Base-by-base conservation (phyloP, 2,329 filamentous ascomycete species). In the Xylariaceae sp. region DNA sequence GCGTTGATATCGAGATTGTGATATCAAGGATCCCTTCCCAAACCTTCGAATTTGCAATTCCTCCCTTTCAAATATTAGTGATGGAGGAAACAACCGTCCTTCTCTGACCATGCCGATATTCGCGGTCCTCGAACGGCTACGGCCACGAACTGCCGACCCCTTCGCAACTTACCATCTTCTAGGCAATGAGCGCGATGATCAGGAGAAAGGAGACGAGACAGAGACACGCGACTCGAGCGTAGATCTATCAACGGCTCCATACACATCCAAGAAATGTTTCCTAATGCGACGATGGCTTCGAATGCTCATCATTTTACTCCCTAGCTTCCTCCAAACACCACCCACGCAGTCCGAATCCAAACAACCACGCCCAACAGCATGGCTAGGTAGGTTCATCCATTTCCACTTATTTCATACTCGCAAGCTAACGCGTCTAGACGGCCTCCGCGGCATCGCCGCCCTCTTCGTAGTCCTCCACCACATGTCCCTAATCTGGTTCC, bases 401-500 rank as follows among this genome's bases (percentile, higher is more conserved):
- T 17, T 17, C 17, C 17, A 17, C 17, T 17, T 17, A 17, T 17
- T 17, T 2, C 2, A 17, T 17, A 17, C 17, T 17, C 17, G 17
- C 17, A 17, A 17, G 17, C 17, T 18, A 18, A 18, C 17, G 17
- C 1, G 11, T 8, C 13, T 35, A 69, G 82, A 84, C 63, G 82
- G 81, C 5, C 72, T 84, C 15, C 73, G 82, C 65, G 82, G 82
- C 5, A 78, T 82, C 56, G 80, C 82, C 3, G 80, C 82, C 2
- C 74, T 84, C 39, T 69, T 83, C 41, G 82, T 85, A 4, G 83
- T 83, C 61, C 73, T 76, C 59, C 77, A 80, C 54, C 78, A 82
- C 69, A 65, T 68, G 37, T 70, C 68, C 6, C 64, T 73, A 9
- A 51, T 73, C 6, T 72, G 64, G 61, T 73, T 73, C 61, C 59